Evolutionary conservation across 805 yeast genomes (phyloP).

Genomic region (Metahyphopichia silvanorum): DNA sequence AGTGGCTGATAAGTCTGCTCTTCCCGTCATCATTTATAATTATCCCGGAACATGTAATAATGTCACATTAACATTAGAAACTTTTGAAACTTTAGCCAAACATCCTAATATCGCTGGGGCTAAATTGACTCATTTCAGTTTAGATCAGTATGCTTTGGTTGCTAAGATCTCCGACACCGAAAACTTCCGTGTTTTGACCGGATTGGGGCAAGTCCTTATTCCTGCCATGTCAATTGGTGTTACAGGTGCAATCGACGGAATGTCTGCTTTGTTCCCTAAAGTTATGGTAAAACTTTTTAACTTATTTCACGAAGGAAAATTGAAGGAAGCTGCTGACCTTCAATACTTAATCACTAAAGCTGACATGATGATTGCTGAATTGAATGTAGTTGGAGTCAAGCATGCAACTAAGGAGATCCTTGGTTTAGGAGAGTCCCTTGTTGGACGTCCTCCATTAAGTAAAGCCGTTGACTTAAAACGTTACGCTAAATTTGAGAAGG

Average conservation of each 20-base stretch:
- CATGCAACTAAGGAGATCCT: constrained; percentile 9
- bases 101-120: constrained; percentile 31
- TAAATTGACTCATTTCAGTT: constrained; percentile 16
- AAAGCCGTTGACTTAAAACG: constrained; percentile 1
- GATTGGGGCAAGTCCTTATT: constrained; percentile 13
- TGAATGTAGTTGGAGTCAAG: constrained; percentile 22
- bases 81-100: constrained; percentile 15
- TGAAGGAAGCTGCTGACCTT: constrained; percentile 7
- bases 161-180: constrained; percentile 4
- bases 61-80: constrained; percentile 14
- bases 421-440: constrained; percentile 16
- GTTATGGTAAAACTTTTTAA: constrained; percentile 6
- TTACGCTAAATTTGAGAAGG: constrained; percentile 2
- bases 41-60: constrained; percentile 32
- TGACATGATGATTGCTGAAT: constrained; percentile 16
- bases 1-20: constrained; percentile 22
- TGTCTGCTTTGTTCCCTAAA: constrained; percentile 11
- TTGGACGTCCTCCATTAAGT: constrained; percentile 23
- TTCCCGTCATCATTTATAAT: constrained; percentile 29
- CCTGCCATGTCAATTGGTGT: constrained; percentile 10
- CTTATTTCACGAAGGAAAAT: constrained; percentile 4
- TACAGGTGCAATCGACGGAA: constrained; percentile 11
- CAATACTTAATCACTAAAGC: constrained; percentile 7
- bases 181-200: constrained; percentile 13
- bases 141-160: constrained; percentile 9